Evolutionary conservation across 2,329 filamentous ascomycete species (phyloP).

Genomic region (Claviceps sp.): DNA sequence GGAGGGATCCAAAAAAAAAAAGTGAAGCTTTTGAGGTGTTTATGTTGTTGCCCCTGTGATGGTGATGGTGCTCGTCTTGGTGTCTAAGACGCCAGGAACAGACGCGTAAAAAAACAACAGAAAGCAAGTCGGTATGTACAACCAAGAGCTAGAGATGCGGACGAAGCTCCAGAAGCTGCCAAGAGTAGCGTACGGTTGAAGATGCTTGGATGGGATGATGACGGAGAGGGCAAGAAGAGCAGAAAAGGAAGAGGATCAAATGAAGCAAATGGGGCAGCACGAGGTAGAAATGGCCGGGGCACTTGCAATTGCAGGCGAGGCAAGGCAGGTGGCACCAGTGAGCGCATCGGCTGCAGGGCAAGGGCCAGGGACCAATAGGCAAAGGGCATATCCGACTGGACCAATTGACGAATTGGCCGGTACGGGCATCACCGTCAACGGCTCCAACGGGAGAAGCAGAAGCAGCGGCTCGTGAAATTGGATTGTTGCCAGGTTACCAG

Average conservation of each 20-base stretch:
- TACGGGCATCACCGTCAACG: background rate
- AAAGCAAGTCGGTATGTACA: background rate
- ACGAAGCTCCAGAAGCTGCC: slow-evolving; percentile 5
- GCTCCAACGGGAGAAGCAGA: background rate
- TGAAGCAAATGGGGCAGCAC: slow-evolving; percentile 1
- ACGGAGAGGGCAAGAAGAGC: slow-evolving; percentile 2
- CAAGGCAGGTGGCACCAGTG: background rate
- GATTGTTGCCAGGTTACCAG: background rate
- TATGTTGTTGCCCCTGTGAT: background rate
- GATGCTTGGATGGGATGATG: slow-evolving; percentile 8
- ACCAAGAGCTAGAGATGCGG: slow-evolving; percentile 4
- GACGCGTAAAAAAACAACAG: slow-evolving; percentile 1
- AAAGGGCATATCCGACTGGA: background rate
- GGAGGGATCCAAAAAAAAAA: background rate
- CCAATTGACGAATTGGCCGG: background rate
- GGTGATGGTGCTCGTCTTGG: background rate
- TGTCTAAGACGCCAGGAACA: background rate
- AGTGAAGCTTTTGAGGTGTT: background rate
- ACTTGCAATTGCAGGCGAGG: background rate
- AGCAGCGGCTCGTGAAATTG: background rate
- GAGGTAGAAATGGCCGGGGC: slow-evolving; percentile 4
- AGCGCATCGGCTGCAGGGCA: background rate
- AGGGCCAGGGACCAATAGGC: background rate
- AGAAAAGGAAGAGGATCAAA: slow-evolving; percentile 1
- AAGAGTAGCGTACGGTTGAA: slow-evolving; percentile 2